phyloP scores from a whole-genome alignment of 2,329 filamentous ascomycete genomes.

The Botryotinia convoluta region DNA sequence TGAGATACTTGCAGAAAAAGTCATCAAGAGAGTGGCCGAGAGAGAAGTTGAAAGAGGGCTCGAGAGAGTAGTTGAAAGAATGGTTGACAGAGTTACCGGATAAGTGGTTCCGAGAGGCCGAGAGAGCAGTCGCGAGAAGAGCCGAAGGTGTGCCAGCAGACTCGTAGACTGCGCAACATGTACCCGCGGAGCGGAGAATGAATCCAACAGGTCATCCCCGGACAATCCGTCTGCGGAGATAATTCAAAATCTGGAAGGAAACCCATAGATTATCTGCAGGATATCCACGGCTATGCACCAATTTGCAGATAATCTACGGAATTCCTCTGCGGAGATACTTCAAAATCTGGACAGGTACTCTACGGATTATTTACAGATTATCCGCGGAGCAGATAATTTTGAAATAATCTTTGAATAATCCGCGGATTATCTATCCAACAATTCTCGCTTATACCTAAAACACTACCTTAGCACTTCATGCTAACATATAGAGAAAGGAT shows the following conservation, averaged over 20 bases:
- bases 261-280: no score
- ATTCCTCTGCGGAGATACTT: no score
- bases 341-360: accelerated
- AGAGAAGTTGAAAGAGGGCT: neutral
- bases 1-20: no score
- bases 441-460: neutral
- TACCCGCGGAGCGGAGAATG: neutral
- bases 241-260: no score
- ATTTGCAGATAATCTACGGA: no score
- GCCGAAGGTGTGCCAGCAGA: neutral
- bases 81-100: no score
- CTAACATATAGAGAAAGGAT: neutral
- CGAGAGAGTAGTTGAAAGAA: no score
- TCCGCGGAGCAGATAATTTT: no score
- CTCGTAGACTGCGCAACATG: neutral
- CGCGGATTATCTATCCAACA: accelerated
- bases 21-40: neutral
- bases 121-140: neutral
- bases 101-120: no score
- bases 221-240: no score
- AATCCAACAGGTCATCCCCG: neutral
- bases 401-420: no score
- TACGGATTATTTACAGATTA: accelerated
- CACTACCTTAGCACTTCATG: neutral
- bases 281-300: no score